Evolutionary conservation across 768 basidiomycete genomes (phyloP).

Genomic region (Amanita phalloides): DNA sequence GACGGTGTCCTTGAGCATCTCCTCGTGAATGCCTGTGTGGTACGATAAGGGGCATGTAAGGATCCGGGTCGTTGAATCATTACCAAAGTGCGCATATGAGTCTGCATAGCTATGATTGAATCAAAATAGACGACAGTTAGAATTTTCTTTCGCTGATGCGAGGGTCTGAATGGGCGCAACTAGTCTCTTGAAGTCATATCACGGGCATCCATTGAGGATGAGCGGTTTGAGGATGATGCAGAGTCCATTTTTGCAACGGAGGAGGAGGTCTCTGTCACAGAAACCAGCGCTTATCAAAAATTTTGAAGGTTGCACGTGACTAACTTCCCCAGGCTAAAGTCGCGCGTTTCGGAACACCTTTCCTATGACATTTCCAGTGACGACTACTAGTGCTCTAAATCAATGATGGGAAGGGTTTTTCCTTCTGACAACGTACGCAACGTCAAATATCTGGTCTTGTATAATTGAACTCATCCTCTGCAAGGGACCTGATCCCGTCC

Average conservation of each 20-base stretch:
- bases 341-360: no score
- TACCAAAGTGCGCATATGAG: slow-evolving; percentile 93
- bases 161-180: slow-evolving; percentile 40
- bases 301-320: no score
- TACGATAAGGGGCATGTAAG: neutral
- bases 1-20: slow-evolving; percentile 97
- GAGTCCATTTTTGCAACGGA: neutral
- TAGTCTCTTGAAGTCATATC: slow-evolving; percentile 86
- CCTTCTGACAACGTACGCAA: no score
- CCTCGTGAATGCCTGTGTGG: slow-evolving; percentile 84
- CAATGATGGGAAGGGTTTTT: no score
- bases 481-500: no score
- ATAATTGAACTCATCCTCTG: no score
- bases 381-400: no score
- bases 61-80: slow-evolving; percentile 10
- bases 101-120: slow-evolving; percentile 70
- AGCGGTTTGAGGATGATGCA: neutral
- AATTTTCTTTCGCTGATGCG: slow-evolving; percentile 16
- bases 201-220: neutral
- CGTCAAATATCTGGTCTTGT: no score
- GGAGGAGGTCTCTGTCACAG: neutral
- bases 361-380: no score
- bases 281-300: no score
- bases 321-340: no score
- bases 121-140: slow-evolving; percentile 26